Evolutionary conservation across 306 rosid genomes (phyloP), one percentile per base, ranked within the genome.

Genomic region (Trifolium pratense): DNA sequence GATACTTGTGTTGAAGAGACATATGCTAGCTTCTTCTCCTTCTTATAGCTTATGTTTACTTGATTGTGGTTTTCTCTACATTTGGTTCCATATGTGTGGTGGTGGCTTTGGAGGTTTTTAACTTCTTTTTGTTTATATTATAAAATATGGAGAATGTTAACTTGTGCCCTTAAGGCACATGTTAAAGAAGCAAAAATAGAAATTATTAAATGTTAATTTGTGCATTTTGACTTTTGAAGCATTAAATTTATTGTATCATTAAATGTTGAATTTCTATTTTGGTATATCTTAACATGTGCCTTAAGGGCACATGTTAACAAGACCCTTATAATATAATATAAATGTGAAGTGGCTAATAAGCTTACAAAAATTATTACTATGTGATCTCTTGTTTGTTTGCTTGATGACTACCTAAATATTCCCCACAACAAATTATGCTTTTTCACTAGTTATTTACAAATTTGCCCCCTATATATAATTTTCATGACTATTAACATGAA

Each of bases 351-450:
- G 43, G 51, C 45, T 63, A 63, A 73, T 57, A 68, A 79, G 63
- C 74, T 63, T 67, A 51, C 37, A 66, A 5, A 40, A 42, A 21
- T 43, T 65, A 3, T 5, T 25, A 45, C n/a, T 46, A 36, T 71
- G 52, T n/a, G 12, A 62, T 62, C 65, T 61, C 45, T 80, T 81
- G 76, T 88, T 77, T 84, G 68, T 74, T 79, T 75, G 69, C 78
- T 65, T 81, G 71, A 70, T 55, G 60, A 45, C 63, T 39, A 75
- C 42, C 80, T 53, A 51, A 53, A 79, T 58, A 59, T 73, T 51
- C 81, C 82, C 75, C 82, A 79, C 84, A 58, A 43, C 20, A 67
- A 73, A 20, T 31, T 75, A 51, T 85, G 34, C 25, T 23, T 74
- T 34, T 42, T 29, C 66, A 53, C 42, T 2, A 31, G 70, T 70